Evolutionary conservation across 305 asterid species (phyloP).

Genomic region (Caryopteris hybrid): DNA sequence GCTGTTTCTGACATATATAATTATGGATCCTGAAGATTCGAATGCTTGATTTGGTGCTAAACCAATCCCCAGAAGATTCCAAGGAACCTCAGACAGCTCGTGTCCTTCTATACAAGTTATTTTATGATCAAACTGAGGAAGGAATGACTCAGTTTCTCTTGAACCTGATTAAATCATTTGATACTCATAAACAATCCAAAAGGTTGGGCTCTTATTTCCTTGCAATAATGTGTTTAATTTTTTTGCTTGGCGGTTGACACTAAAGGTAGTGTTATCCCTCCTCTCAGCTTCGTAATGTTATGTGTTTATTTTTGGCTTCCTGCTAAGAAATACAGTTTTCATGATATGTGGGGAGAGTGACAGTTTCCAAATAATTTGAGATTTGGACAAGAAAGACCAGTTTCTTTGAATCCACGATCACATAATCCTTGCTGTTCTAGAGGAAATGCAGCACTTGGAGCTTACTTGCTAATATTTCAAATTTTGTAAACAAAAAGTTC

Average conservation of each 20-base stretch:
- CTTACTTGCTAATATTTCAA: neutral
- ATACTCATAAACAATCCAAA: conserved; percentile 81
- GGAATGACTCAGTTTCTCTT: conserved; percentile 89
- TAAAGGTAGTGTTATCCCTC: conserved; percentile 16
- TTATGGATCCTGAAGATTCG: conserved; percentile 62
- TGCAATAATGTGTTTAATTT: neutral
- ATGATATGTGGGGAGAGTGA: neutral
- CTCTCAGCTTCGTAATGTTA: conserved; percentile 7
- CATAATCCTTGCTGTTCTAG: neutral
- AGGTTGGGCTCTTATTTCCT: conserved; percentile 44
- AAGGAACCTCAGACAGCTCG: conserved; percentile 91
- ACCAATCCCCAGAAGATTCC: conserved; percentile 76
- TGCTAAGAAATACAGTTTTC: neutral
- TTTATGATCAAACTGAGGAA: conserved; percentile 98
- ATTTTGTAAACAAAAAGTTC: neutral
- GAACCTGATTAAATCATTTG: conserved; percentile 86
- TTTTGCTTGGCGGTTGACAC: neutral
- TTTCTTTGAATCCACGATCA: neutral
- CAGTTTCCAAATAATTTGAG: neutral
- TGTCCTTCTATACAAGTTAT: conserved; percentile 89
- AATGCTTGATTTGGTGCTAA: conserved; percentile 88
- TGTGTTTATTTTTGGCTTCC: neutral
- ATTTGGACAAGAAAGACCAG: neutral
- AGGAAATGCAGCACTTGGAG: conserved; percentile 7
- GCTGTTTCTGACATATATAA: conserved; percentile 30